Evolutionary conservation across 1,284 basidiomycete genomes (phyloP).

Genomic region (Cystobasidium slooffiae): DNA sequence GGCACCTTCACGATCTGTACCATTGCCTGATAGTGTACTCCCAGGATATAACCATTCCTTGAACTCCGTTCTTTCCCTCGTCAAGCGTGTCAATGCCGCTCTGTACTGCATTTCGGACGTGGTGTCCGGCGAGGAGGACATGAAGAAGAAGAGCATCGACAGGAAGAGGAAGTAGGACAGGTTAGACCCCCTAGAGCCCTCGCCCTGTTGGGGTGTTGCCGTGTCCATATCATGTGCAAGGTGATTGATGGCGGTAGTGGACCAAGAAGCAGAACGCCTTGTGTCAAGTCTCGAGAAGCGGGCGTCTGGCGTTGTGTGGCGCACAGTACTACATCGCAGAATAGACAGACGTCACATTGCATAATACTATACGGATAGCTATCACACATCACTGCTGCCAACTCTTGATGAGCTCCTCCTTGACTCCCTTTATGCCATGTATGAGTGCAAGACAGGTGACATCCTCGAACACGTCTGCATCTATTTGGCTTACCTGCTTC

Average conservation of each 20-base stretch:
- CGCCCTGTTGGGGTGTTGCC: slow-evolving; percentile 2
- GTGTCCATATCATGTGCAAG: slow-evolving; percentile 21
- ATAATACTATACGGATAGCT: background rate
- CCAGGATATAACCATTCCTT: slow-evolving; percentile 38
- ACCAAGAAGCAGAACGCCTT: background rate
- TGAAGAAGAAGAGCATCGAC: slow-evolving; percentile 50
- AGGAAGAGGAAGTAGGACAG: slow-evolving; percentile 50
- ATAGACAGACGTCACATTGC: background rate
- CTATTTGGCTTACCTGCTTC: background rate
- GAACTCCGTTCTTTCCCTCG: slow-evolving; percentile 37
- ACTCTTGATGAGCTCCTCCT: slow-evolving; percentile 27
- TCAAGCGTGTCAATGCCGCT: slow-evolving; percentile 27
- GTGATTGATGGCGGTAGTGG: background rate
- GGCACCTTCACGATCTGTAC: background rate
- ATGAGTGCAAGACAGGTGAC: slow-evolving; percentile 1
- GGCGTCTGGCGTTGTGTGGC: background rate
- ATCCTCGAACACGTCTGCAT: slow-evolving; percentile 9
- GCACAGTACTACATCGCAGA: background rate
- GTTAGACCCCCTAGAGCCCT: slow-evolving; percentile 16
- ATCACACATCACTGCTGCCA: slow-evolving; percentile 19
- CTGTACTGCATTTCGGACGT: slow-evolving; percentile 23
- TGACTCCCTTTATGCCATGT: slow-evolving; percentile 3
- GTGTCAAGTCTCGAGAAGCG: background rate
- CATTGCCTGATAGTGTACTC: background rate
- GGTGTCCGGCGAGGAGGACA: slow-evolving; percentile 38